A percentile compares a stretch with the other conserved stretches of the same genome.
phyloP scores from a whole-genome alignment of 1,139 yeast genomes.

The Scheffersomyces quercinus region DNA sequence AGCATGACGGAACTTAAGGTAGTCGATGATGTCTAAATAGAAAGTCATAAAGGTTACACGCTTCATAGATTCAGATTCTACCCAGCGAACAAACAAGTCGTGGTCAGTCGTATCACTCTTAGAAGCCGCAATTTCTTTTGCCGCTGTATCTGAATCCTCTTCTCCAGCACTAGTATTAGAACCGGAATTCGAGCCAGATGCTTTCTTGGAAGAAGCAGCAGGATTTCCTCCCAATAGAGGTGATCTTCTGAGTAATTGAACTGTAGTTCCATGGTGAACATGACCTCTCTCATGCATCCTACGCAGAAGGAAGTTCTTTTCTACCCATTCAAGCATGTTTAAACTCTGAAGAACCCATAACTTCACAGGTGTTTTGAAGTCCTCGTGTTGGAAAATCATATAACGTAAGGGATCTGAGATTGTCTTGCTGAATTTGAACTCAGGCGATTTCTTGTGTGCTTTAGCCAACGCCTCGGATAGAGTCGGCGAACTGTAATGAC shows the following conservation, averaged over 20 bases:
- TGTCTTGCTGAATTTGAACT: conserved; percentile 19
- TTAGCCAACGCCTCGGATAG: conserved; percentile 11
- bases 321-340: conserved; percentile 63
- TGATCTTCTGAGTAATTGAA: conserved; percentile 69
- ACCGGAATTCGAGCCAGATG: conserved; percentile 19
- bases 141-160: conserved; percentile 30
- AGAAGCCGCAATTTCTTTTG: conserved; percentile 15
- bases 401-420: conserved; percentile 67
- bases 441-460: conserved; percentile 22
- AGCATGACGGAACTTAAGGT: conserved; percentile 77
- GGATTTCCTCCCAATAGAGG: conserved; percentile 77
- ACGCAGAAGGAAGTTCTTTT: conserved; percentile 60
- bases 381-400: conserved; percentile 58
- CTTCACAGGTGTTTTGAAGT: conserved; percentile 58
- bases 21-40: conserved; percentile 75
- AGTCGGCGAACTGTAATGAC: conserved; percentile 29
- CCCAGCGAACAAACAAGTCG: conserved; percentile 56
- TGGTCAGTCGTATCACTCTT: conserved; percentile 24
- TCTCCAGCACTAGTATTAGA: conserved; percentile 31
- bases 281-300: conserved; percentile 72
- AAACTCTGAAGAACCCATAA: conserved; percentile 70
- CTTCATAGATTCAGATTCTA: conserved; percentile 75
- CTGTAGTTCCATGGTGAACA: conserved; percentile 74
- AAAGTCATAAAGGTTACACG: conserved; percentile 79
- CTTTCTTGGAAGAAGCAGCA: conserved; percentile 19